A percentile compares a stretch with the other conserved stretches of the same genome.
Evolutionary conservation across 306 rosid genomes (phyloP).

Genomic region (Pyrus betulifolia): DNA sequence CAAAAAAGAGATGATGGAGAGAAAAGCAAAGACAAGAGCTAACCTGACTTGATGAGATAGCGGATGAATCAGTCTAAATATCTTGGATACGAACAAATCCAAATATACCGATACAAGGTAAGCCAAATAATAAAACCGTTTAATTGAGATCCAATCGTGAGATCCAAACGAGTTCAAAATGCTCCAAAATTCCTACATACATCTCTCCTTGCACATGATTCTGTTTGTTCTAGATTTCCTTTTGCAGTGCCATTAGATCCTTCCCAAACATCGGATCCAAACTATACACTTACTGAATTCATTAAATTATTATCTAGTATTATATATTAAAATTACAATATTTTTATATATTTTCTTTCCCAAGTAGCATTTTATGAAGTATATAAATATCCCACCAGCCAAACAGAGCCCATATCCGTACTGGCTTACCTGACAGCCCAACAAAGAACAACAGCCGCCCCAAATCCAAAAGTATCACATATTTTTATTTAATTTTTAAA

Average conservation of each 20-base stretch:
- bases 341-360: too few species aligned
- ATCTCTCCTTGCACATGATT: neutral
- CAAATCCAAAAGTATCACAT: neutral
- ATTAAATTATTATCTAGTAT: too few species aligned
- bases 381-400: neutral
- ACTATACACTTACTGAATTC: too few species aligned
- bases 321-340: neutral
- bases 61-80: neutral
- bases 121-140: too few species aligned
- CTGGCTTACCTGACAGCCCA: conserved; percentile 1
- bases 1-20: too few species aligned
- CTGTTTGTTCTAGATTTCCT: neutral
- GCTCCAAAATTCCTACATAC: neutral
- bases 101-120: too few species aligned
- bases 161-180: too few species aligned
- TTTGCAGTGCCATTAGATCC: neutral
- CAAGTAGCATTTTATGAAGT: too few species aligned
- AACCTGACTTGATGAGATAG: neutral
- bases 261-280: neutral
- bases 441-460: conserved; percentile 3
- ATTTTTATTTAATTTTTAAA: neutral
- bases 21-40: neutral
- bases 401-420: neutral
- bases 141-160: too few species aligned
- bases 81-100: too few species aligned